These are phyloP conservation scores for Amanita phalloides DNA, from an alignment of 768 basidiomycete species.

Conservation along the genomic window DNA sequence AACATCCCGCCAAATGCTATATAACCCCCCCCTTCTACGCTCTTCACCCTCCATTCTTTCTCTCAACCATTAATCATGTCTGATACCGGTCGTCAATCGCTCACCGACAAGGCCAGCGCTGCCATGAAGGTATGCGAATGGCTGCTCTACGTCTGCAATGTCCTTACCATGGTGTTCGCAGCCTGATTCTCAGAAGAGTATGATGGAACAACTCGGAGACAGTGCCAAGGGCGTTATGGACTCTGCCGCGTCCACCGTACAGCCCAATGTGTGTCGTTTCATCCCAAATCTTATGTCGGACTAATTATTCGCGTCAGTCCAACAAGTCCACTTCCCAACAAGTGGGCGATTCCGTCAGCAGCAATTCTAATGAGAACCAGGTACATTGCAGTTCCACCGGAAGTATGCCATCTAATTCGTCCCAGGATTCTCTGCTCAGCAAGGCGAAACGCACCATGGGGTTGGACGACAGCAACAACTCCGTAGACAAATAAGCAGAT, in stretches of 20 bases:
- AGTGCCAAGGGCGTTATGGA: slow-evolving; percentile 35
- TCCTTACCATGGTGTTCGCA: slow-evolving; percentile 10
- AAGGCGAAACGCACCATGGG: slow-evolving; percentile 47
- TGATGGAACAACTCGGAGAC: slow-evolving; percentile 40
- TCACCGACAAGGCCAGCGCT: slow-evolving; percentile 45
- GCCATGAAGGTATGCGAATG: slow-evolving; percentile 32
- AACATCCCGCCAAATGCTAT: neutral
- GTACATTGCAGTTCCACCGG: slow-evolving; percentile 13
- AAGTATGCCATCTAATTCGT: neutral
- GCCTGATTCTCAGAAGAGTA: slow-evolving; percentile 53
- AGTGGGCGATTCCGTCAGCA: slow-evolving; percentile 33
- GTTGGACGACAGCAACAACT: slow-evolving; percentile 22
- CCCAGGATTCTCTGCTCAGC: slow-evolving; percentile 29
- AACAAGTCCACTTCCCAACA: slow-evolving; percentile 44
- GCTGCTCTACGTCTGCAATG: neutral
- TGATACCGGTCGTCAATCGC: slow-evolving; percentile 44
- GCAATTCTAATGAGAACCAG: slow-evolving; percentile 36
- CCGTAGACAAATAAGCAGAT: neutral
- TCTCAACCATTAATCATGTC: slow-evolving; percentile 28
- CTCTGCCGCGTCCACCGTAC: slow-evolving; percentile 32
- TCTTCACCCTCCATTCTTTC: neutral
- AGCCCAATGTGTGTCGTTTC: slow-evolving; percentile 31
- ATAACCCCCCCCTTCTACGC: neutral
- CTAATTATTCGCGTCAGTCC: slow-evolving; percentile 17
- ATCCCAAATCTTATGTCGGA: neutral